Evolutionary conservation across 768 basidiomycete species (phyloP).

Genomic region (Kwoniella newhampshirensis): DNA sequence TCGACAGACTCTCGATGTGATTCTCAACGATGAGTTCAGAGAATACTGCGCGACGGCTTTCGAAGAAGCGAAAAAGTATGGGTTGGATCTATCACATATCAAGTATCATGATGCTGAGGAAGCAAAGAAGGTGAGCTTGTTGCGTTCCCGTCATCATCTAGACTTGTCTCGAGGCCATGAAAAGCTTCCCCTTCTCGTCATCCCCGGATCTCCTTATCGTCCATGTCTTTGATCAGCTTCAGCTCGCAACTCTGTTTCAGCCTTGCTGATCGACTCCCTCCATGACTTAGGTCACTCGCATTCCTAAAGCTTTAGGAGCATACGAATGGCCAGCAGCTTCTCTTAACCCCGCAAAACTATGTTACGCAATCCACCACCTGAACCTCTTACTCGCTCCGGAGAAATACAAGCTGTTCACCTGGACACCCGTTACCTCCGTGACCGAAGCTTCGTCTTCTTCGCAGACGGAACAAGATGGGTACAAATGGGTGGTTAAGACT

Average conservation of each 20-base stretch:
- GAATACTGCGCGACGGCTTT: conserved; percentile 5
- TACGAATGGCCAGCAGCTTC: conserved; percentile 12
- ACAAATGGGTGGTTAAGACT: conserved; percentile 61
- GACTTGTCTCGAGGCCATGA: no score
- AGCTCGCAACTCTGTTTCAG: no score
- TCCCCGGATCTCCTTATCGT: no score
- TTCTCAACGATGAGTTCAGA: conserved; percentile 37
- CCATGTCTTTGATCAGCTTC: no score
- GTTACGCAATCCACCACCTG: conserved; percentile 5
- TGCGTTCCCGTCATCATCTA: no score
- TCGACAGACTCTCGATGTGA: conserved; percentile 39
- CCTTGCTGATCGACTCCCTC: no score
- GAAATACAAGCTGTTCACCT: conserved; percentile 7
- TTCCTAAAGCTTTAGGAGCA: background rate
- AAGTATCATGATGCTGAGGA: background rate
- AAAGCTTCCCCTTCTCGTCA: no score
- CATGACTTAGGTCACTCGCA: background rate
- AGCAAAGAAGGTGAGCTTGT: conserved; percentile 4
- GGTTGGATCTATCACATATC: conserved; percentile 2
- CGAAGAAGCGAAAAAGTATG: background rate
- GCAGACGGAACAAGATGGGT: no score
- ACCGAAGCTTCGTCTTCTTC: background rate
- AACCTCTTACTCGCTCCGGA: background rate
- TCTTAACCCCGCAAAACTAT: conserved; percentile 9
- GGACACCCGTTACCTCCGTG: conserved; percentile 5